Evolutionary conservation across 2,329 filamentous ascomycete species (phyloP).

Genomic region (Bisporella sp.): DNA sequence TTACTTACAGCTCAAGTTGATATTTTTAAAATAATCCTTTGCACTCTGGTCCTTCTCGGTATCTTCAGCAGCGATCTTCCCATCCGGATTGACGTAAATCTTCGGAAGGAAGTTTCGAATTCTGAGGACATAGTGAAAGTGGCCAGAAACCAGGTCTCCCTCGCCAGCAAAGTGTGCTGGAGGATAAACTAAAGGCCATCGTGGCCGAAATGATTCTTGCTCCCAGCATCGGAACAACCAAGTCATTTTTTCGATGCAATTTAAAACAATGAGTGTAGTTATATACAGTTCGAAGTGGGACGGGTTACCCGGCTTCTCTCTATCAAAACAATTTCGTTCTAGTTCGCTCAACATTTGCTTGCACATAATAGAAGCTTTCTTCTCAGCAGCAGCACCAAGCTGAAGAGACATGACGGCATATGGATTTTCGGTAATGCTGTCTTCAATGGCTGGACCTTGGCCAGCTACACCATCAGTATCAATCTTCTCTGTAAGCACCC

Average conservation of each 20-base stretch:
- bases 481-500: conserved; percentile 33
- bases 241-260: conserved; percentile 60
- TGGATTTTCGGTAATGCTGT: conserved; percentile 9
- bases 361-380: conserved; percentile 53
- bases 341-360: conserved; percentile 52
- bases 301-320: conserved; percentile 52
- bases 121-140: conserved; percentile 54
- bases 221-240: conserved; percentile 66
- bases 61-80: conserved; percentile 31
- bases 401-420: conserved; percentile 58
- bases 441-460: conserved; percentile 15
- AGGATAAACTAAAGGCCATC: conserved; percentile 55
- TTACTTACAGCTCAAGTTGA: conserved; percentile 51
- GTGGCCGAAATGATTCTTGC: conserved; percentile 42
- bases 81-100: conserved; percentile 38
- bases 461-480: conserved; percentile 10
- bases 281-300: conserved; percentile 45
- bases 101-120: conserved; percentile 54
- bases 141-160: conserved; percentile 49
- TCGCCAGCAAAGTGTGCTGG: conserved; percentile 51
- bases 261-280: conserved; percentile 54
- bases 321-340: conserved; percentile 54
- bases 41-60: conserved; percentile 37
- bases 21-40: conserved; percentile 45
- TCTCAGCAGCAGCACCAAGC: conserved; percentile 57